Conservation (phyloP, 2,329 filamentous ascomycete species). For the Remersonia thermophila region DNA sequence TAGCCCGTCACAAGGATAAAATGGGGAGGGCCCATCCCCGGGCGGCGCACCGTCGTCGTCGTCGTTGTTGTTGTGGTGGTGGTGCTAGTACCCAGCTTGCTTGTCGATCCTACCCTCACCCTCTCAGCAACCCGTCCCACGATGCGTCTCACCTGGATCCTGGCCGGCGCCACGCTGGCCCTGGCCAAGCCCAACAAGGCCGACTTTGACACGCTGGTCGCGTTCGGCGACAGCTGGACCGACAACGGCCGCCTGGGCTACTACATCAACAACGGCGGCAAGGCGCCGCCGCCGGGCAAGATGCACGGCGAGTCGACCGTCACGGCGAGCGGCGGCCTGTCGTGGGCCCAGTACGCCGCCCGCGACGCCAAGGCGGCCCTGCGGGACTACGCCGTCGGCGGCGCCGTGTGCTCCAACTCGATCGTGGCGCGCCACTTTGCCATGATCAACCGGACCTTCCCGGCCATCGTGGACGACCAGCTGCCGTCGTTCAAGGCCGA, state of each 20-base stretch:
- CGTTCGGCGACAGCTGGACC: conserved; percentile 67
- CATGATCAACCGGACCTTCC: conserved; percentile 42
- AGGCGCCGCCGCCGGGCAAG: conserved; percentile 48
- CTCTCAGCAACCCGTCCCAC: neutral
- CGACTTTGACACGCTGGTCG: conserved; percentile 48
- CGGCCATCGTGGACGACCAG: conserved; percentile 50
- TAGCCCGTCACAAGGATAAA: too few relatives aligned
- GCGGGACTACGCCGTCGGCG: conserved; percentile 60
- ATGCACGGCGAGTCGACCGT: conserved; percentile 32
- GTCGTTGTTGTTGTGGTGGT: neutral
- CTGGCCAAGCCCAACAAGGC: conserved; percentile 7
- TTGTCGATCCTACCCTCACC: too few relatives aligned
- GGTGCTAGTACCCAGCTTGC: neutral
- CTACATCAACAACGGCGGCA: conserved; percentile 45
- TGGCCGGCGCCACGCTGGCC: conserved; percentile 13
- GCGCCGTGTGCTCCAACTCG: conserved; percentile 60
- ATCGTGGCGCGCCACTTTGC: conserved; percentile 45
- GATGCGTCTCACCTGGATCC: conserved; percentile 14
- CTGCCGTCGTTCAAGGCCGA: conserved; percentile 45
- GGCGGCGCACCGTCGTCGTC: too few relatives aligned
- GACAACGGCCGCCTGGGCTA: conserved; percentile 58
- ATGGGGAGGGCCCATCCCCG: too few relatives aligned
- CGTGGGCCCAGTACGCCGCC: conserved; percentile 57
- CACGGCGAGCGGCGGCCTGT: conserved; percentile 52
- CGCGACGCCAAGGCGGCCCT: conserved; percentile 43